These are phyloP conservation scores for Arabis hirsuta DNA, from an alignment of 345 rosid species.

Conservation along the genomic window DNA sequence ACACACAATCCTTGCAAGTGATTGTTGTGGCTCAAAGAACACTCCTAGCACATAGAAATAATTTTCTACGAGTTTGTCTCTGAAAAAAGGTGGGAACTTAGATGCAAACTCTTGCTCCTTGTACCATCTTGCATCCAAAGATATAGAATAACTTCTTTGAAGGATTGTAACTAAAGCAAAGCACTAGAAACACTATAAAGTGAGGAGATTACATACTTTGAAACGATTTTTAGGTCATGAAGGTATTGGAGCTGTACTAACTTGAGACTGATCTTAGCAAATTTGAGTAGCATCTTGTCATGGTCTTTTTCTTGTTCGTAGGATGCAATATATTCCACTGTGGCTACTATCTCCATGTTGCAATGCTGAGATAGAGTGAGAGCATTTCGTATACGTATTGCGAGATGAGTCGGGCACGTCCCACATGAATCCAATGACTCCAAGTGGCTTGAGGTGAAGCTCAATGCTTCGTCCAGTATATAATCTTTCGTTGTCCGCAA, in stretches of 20 bases:
- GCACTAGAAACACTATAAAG: not conserved
- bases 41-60: not conserved
- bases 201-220: no score
- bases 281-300: no score
- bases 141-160: not conserved
- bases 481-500: conserved; percentile 35
- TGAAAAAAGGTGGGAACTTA: conserved; percentile 27
- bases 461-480: conserved; percentile 42
- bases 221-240: no score
- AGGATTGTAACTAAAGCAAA: not conserved
- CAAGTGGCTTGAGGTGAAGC: conserved; percentile 6
- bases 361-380: no score
- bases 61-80: conserved; percentile 10
- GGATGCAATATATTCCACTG: not conserved
- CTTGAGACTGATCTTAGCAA: no score
- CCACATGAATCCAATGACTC: not conserved
- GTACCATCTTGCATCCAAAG: conserved; percentile 28
- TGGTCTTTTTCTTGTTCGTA: no score
- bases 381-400: not conserved
- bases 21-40: not conserved
- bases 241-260: no score
- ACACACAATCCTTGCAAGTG: not conserved
- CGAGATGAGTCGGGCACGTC: not conserved
- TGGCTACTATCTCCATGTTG: no score
- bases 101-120: not conserved